Conservation (phyloP, 192 early-diverging fungal species). For the Backusella macrospora region DNA sequence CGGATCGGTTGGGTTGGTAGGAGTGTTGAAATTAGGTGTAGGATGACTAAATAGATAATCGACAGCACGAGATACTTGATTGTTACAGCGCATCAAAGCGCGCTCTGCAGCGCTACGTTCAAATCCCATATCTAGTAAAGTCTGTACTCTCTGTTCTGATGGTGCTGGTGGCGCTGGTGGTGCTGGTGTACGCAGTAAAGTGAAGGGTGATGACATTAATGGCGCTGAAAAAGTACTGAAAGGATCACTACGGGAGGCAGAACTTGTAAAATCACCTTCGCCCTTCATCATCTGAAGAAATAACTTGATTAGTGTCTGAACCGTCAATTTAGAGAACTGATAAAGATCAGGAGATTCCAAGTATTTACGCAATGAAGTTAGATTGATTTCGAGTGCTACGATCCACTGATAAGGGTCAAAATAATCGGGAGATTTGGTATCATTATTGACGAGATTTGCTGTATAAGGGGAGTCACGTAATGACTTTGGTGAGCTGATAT, state of each 20-base stretch:
- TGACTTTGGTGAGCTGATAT: constrained; percentile 69
- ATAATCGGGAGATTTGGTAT: constrained; percentile 55
- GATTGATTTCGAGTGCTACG: constrained; percentile 58
- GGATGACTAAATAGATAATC: constrained; percentile 85
- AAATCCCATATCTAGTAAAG: constrained; percentile 90
- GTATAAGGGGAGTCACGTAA: constrained; percentile 78
- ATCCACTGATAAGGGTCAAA: constrained; percentile 79
- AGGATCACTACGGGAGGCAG: constrained; percentile 25
- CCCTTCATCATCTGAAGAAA: constrained; percentile 72
- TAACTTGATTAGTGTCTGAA: constrained; percentile 63
- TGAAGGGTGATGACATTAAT: constrained; percentile 31
- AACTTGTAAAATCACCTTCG: constrained; percentile 65
- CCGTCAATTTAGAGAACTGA: constrained; percentile 51
- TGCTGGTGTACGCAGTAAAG: constrained; percentile 40
- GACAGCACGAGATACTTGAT: constrained; percentile 78
- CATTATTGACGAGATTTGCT: constrained; percentile 52
- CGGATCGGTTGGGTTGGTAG: constrained; percentile 33
- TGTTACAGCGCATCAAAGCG: constrained; percentile 76
- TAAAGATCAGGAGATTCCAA: constrained; percentile 67
- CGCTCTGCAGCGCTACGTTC: constrained; percentile 71
- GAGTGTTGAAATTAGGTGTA: constrained; percentile 28
- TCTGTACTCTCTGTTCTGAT: constrained; percentile 66
- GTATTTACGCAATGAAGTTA: constrained; percentile 63
- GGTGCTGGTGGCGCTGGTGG: constrained; percentile 44
- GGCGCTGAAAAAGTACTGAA: constrained; percentile 11